phyloP scores from a whole-genome alignment of 495 filamentous ascomycete species.

The Chaetomidium leptoderma region DNA sequence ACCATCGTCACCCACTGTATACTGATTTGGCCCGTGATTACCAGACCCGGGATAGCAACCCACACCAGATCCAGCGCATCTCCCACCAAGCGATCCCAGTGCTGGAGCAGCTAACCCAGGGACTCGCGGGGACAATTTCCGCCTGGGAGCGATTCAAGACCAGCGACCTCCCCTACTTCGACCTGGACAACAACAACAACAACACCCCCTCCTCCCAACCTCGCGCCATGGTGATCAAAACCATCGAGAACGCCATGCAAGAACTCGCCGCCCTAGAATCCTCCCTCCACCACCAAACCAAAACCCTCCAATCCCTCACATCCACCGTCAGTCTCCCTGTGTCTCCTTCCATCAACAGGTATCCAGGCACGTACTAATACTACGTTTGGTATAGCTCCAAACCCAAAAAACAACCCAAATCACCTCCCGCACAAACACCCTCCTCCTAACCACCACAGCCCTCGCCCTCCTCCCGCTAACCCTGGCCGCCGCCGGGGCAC shows the following conservation, averaged over 20 bases:
- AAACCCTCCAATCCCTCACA: neutral
- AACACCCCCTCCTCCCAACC: no score
- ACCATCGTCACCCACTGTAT: no score
- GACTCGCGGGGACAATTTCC: neutral
- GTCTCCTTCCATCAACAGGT: no score
- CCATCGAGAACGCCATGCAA: constrained; percentile 5
- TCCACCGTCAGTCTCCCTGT: constrained; percentile 1
- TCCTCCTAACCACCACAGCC: neutral
- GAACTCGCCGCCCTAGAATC: neutral
- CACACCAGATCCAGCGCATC: neutral
- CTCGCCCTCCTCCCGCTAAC: neutral
- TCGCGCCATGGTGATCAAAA: no score
- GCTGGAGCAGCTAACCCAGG: constrained; percentile 12
- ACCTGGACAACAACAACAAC: neutral
- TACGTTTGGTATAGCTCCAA: no score
- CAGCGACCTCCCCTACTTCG: constrained; percentile 16
- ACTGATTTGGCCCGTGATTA: neutral
- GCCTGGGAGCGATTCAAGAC: constrained; percentile 21
- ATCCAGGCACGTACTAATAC: no score
- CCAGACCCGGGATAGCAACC: neutral
- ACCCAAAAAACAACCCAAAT: neutral
- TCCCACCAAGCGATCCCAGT: constrained; percentile 4
- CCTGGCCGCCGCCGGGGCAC: neutral
- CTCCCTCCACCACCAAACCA: neutral
- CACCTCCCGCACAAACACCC: constrained; percentile 6